phyloP scores from a whole-genome alignment of 2,329 filamentous ascomycete genomes.

The Drechslerella dactyloides region DNA sequence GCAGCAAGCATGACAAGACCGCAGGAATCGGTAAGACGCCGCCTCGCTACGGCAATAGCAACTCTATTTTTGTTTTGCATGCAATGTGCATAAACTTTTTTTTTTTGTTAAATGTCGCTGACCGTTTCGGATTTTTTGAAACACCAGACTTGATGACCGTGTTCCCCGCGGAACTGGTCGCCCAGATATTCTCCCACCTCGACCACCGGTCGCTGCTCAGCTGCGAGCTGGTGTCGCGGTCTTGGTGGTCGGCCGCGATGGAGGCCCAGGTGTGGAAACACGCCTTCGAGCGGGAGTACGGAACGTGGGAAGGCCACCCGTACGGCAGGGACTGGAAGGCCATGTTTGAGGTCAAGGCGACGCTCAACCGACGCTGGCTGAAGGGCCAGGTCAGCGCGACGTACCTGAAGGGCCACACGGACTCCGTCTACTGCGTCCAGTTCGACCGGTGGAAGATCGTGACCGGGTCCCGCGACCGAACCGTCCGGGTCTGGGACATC shows the following conservation, averaged over 20 bases:
- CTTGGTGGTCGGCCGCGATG: constrained; percentile 65
- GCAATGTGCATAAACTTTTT: neutral
- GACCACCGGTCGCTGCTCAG: constrained; percentile 65
- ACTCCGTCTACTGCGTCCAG: constrained; percentile 97
- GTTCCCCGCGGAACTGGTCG: constrained; percentile 67
- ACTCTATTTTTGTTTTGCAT: neutral
- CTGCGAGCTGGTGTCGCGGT: constrained; percentile 65
- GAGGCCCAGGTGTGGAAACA: constrained; percentile 68
- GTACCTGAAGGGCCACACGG: constrained; percentile 89
- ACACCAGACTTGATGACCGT: constrained; percentile 62
- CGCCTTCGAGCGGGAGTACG: constrained; percentile 67
- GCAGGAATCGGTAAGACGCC: constrained; percentile 27
- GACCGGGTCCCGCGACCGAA: constrained; percentile 92
- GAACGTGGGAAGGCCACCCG: constrained; percentile 64
- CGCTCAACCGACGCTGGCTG: constrained; percentile 80
- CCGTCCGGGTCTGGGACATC: constrained; percentile 95
- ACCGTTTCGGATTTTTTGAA: neutral
- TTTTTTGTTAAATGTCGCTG: neutral
- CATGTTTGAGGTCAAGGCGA: constrained; percentile 78
- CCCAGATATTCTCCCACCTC: constrained; percentile 67
- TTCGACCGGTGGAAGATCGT: constrained; percentile 99
- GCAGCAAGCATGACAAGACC: constrained; percentile 8
- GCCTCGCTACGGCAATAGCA: neutral
- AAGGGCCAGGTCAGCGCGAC: constrained; percentile 77
- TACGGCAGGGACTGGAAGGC: constrained; percentile 78